Evolutionary conservation across 495 filamentous ascomycete genomes (phyloP).

Genomic region (Clohesyomyces aquaticus): DNA sequence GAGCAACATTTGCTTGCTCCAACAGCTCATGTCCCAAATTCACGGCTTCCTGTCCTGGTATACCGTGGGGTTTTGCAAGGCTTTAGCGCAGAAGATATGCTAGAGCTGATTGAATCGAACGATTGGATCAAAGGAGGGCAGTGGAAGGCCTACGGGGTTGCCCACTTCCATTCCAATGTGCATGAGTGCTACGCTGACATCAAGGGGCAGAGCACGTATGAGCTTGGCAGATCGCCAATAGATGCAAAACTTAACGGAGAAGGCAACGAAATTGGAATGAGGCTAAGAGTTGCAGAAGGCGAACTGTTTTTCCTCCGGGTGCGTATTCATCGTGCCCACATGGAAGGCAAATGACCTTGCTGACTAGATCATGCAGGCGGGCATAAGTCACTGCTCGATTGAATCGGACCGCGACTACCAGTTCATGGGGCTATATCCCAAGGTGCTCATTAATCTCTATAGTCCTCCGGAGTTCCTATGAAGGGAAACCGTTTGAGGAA

Average conservation of each 20-base stretch:
- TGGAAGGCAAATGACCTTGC: not conserved
- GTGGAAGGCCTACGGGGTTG: conserved; percentile 3
- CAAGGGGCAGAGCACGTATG: not conserved
- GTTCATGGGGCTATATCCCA: conserved; percentile 2
- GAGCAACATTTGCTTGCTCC: not conserved
- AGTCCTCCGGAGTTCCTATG: not conserved
- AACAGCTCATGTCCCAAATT: not conserved
- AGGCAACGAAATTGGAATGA: conserved; percentile 11
- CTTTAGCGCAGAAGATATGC: not conserved
- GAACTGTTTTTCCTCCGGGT: not conserved
- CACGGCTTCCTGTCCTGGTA: not conserved
- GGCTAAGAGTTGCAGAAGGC: not conserved
- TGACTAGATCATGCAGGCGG: not conserved
- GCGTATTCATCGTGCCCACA: not conserved
- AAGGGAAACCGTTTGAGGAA: conserved; percentile 10
- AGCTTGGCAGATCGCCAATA: conserved; percentile 12
- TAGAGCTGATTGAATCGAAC: conserved; percentile 1
- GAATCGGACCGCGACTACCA: conserved; percentile 10
- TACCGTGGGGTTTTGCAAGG: not conserved
- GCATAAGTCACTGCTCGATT: conserved; percentile 8
- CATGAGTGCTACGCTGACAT: conserved; percentile 18
- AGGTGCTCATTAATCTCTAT: not conserved
- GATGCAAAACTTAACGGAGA: conserved; percentile 1
- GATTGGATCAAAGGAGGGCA: conserved; percentile 11
- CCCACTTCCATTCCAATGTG: conserved; percentile 14